phyloP scores from a whole-genome alignment of 495 filamentous ascomycete genomes.

The Wilcoxina mikolae region DNA sequence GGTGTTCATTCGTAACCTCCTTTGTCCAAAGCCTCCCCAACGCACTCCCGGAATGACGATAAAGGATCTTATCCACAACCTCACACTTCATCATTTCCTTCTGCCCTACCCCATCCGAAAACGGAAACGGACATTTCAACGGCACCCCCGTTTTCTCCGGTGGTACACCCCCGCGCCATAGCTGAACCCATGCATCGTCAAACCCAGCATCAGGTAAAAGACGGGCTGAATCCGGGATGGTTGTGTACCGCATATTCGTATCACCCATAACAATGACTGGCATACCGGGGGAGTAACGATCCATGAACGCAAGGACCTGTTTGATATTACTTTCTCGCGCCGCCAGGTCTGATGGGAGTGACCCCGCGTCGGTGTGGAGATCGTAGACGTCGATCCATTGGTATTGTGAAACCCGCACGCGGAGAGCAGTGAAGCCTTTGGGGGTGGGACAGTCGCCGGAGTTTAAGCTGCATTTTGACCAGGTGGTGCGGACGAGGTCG shows the following conservation, averaged over 20 bases:
- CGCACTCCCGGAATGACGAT: background rate
- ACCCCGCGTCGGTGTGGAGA: constrained; percentile 9
- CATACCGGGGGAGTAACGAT: background rate
- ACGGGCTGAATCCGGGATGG: background rate
- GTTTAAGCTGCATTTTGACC: constrained; percentile 41
- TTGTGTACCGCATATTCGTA: constrained; percentile 11
- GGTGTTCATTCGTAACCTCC: constrained; percentile 4
- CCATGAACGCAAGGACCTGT: constrained; percentile 3
- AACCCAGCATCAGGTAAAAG: constrained; percentile 2
- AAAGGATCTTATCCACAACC: constrained; percentile 11
- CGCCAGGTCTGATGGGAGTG: background rate
- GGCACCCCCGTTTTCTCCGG: background rate
- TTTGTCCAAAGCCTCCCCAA: background rate
- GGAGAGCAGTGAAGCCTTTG: constrained; percentile 42
- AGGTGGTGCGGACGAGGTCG: constrained; percentile 42
- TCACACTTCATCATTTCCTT: constrained; percentile 3
- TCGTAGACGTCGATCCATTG: constrained; percentile 8
- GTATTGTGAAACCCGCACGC: background rate
- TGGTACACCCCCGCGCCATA: background rate
- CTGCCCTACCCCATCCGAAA: background rate
- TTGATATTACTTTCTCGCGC: constrained; percentile 1
- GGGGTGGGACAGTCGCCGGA: constrained; percentile 48
- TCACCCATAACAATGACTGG: constrained; percentile 8
- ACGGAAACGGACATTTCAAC: constrained; percentile 7
- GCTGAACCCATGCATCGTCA: constrained; percentile 6